phyloP scores from a whole-genome alignment of 2,329 filamentous ascomycete species.

The Neonectria ditissima region DNA sequence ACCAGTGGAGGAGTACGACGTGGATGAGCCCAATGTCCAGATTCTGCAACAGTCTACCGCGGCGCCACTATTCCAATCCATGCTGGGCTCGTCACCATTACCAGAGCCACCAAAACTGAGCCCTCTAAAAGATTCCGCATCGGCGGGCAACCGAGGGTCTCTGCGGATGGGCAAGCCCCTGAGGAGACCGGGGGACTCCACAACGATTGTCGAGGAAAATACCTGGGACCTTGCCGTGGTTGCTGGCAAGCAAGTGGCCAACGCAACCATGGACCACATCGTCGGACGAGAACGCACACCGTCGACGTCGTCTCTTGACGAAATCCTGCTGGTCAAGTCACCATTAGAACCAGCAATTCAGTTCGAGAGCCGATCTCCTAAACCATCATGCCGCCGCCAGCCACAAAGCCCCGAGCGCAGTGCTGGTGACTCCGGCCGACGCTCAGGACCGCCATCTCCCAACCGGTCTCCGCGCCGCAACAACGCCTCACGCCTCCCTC shows the following conservation, averaged over 20 bases:
- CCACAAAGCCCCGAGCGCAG: conserved; percentile 33
- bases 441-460: conserved; percentile 33
- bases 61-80: conserved; percentile 40
- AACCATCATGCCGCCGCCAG: conserved; percentile 30
- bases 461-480: conserved; percentile 36
- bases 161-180: conserved; percentile 38
- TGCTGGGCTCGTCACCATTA: conserved; percentile 58
- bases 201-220: conserved; percentile 62
- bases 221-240: conserved; percentile 55
- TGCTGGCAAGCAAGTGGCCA: conserved; percentile 25
- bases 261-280: conserved; percentile 18
- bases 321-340: conserved; percentile 47
- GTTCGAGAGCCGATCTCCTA: conserved; percentile 20
- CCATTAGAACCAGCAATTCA: conserved; percentile 31
- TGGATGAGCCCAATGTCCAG: conserved; percentile 58
- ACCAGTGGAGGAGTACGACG: conserved; percentile 57
- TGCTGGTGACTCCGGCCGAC: conserved; percentile 24
- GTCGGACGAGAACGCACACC: conserved; percentile 41
- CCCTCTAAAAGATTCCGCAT: conserved; percentile 64
- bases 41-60: conserved; percentile 59
- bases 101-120: conserved; percentile 61
- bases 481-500: conserved; percentile 38
- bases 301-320: conserved; percentile 49
- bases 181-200: conserved; percentile 56
- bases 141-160: conserved; percentile 61